These are phyloP conservation scores for Medicago truncatula DNA, from an alignment of 306 rosid species.

Conservation along the genomic window DNA sequence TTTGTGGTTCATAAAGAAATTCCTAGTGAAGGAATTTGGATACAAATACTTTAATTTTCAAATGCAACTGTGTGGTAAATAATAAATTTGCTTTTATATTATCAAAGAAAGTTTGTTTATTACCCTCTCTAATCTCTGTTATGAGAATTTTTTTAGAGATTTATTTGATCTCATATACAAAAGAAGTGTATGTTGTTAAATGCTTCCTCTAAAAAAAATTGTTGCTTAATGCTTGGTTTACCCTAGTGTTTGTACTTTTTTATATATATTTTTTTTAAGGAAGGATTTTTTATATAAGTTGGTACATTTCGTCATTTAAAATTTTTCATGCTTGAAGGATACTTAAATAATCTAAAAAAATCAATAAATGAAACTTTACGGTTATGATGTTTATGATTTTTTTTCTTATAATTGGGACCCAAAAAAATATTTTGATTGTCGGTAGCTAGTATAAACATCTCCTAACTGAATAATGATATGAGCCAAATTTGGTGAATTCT, in stretches of 20 bases:
- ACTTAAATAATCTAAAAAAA: too few relatives aligned
- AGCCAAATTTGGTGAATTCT: too few relatives aligned
- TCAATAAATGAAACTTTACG: too few relatives aligned
- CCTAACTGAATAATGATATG: too few relatives aligned
- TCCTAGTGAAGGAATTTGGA: slow-evolving; percentile 82
- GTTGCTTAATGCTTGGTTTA: neutral
- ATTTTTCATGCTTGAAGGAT: too few relatives aligned
- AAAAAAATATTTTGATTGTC: too few relatives aligned
- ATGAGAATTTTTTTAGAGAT: neutral
- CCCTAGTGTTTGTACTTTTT: neutral
- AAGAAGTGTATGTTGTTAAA: neutral
- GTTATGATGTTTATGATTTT: too few relatives aligned
- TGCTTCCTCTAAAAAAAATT: too few relatives aligned
- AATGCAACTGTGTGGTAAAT: neutral
- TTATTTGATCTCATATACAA: neutral
- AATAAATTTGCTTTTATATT: neutral
- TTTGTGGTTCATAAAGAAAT: slow-evolving; percentile 61
- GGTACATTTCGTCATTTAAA: neutral
- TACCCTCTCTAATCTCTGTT: neutral
- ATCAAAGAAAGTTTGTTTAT: neutral
- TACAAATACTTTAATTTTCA: slow-evolving; percentile 48
- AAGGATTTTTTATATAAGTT: neutral
- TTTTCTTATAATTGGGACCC: too few relatives aligned
- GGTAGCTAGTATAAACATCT: too few relatives aligned
- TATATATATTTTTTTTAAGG: too few relatives aligned